A percentile compares a stretch with the other conserved stretches of the same genome.
Conservation (phyloP, 192 early-diverging fungal genomes). For the Backusella macrospora region DNA sequence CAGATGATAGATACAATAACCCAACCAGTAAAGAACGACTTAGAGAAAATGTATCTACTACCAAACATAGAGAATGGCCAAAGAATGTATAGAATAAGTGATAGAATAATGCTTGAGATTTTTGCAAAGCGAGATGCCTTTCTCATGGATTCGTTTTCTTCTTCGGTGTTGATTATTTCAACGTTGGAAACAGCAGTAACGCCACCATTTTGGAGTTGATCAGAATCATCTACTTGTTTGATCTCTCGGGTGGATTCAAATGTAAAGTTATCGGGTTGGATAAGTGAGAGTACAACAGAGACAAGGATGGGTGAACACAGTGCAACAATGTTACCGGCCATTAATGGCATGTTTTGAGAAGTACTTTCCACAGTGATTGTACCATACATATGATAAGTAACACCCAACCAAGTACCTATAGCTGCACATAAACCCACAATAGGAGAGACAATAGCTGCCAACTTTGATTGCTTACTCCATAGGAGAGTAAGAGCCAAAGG, state of each 20-base stretch:
- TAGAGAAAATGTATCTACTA: conserved; percentile 64
- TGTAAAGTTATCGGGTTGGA: conserved; percentile 66
- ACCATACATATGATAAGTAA: conserved; percentile 53
- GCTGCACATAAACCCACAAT: conserved; percentile 57
- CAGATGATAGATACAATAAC: conserved; percentile 65
- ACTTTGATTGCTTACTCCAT: conserved; percentile 65
- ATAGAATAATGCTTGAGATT: conserved; percentile 51
- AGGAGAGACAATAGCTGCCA: conserved; percentile 56
- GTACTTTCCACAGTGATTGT: conserved; percentile 60
- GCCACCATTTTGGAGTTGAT: neutral
- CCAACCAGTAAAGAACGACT: conserved; percentile 72
- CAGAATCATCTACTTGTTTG: conserved; percentile 49
- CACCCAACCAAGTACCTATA: conserved; percentile 62
- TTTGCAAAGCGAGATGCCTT: conserved; percentile 65
- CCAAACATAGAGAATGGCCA: conserved; percentile 77
- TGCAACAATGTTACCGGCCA: conserved; percentile 70
- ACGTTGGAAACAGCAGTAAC: neutral
- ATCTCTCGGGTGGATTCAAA: conserved; percentile 55
- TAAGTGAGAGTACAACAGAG: conserved; percentile 43
- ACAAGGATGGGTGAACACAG: conserved; percentile 40
- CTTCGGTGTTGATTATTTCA: conserved; percentile 25
- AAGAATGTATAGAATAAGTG: conserved; percentile 60
- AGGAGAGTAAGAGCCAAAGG: conserved; percentile 67
- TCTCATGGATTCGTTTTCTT: conserved; percentile 41
- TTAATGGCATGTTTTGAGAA: conserved; percentile 71